Evolutionary conservation across 441 rosid species (phyloP).

Genomic region (Lepidium campestre): DNA sequence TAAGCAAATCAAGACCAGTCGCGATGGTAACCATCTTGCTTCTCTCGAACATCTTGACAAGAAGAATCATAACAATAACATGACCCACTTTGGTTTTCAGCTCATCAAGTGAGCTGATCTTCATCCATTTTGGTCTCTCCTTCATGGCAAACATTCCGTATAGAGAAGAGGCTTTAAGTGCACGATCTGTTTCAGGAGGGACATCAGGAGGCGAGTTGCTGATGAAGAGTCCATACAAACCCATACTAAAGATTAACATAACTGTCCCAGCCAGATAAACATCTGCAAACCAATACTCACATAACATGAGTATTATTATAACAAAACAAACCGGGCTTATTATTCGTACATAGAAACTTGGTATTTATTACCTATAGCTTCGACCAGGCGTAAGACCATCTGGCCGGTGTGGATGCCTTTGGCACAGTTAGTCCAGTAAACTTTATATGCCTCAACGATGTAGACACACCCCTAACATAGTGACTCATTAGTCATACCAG

Average conservation of each 20-base stretch:
- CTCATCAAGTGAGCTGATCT: slow-evolving; percentile 79
- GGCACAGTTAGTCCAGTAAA: slow-evolving; percentile 75
- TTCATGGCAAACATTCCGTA: slow-evolving; percentile 89
- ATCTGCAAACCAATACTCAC: slow-evolving; percentile 40
- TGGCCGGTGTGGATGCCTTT: slow-evolving; percentile 76
- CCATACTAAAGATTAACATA: slow-evolving; percentile 88
- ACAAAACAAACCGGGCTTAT: background rate
- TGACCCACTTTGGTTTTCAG: slow-evolving; percentile 91
- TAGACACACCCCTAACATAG: slow-evolving; percentile 63
- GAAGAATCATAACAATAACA: slow-evolving; percentile 88
- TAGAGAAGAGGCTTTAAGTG: slow-evolving; percentile 71
- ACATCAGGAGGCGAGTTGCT: slow-evolving; percentile 43
- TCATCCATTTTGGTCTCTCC: slow-evolving; percentile 96
- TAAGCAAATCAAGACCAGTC: slow-evolving; percentile 66
- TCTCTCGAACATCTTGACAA: slow-evolving; percentile 93
- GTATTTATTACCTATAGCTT: slow-evolving; percentile 61
- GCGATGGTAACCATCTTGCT: slow-evolving; percentile 89
- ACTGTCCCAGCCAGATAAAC: slow-evolving; percentile 90
- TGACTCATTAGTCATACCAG: background rate
- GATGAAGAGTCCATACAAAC: slow-evolving; percentile 75
- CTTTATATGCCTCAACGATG: slow-evolving; percentile 73
- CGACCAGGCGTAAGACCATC: slow-evolving; percentile 84
- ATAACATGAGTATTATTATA: background rate
- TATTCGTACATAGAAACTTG: background rate
- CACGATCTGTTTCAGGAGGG: slow-evolving; percentile 49